phyloP scores from a whole-genome alignment of 257 asterid species.

The Dorcoceras hygrometricum region DNA sequence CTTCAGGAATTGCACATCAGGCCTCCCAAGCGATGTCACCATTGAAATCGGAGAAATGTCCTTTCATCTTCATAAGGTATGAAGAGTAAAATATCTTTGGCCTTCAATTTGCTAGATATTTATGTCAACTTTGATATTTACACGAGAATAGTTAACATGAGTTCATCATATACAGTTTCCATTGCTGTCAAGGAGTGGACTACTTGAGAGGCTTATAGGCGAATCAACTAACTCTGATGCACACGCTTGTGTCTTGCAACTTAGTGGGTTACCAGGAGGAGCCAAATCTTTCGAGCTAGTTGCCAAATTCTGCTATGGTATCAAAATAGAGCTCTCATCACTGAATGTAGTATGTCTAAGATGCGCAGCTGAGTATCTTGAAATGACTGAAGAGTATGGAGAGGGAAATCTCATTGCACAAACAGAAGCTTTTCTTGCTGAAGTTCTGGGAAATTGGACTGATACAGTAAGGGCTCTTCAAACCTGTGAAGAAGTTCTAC shows the following conservation, averaged over 20 bases:
- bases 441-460: constrained; percentile 65
- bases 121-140: neutral
- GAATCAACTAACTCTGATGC: constrained; percentile 35
- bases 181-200: constrained; percentile 70
- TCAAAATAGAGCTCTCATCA: constrained; percentile 68
- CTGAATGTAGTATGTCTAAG: constrained; percentile 68
- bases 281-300: constrained; percentile 77
- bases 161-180: constrained; percentile 56
- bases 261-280: constrained; percentile 77
- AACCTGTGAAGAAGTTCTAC: constrained; percentile 72
- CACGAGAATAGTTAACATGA: neutral
- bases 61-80: constrained; percentile 88
- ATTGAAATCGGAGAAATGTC: constrained; percentile 82
- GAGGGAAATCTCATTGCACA: constrained; percentile 69
- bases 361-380: constrained; percentile 82
- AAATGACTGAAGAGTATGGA: constrained; percentile 80
- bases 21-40: constrained; percentile 74
- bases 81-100: neutral
- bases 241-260: constrained; percentile 42
- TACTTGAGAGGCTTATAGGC: constrained; percentile 66
- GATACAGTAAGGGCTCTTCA: constrained; percentile 82
- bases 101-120: neutral
- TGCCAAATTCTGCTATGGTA: constrained; percentile 79
- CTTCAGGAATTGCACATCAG: constrained; percentile 71
- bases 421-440: constrained; percentile 56